Evolutionary conservation across 1,139 yeast genomes (phyloP), one percentile per base, ranked within the genome.

Genomic region (Scheffersomyces titani): DNA sequence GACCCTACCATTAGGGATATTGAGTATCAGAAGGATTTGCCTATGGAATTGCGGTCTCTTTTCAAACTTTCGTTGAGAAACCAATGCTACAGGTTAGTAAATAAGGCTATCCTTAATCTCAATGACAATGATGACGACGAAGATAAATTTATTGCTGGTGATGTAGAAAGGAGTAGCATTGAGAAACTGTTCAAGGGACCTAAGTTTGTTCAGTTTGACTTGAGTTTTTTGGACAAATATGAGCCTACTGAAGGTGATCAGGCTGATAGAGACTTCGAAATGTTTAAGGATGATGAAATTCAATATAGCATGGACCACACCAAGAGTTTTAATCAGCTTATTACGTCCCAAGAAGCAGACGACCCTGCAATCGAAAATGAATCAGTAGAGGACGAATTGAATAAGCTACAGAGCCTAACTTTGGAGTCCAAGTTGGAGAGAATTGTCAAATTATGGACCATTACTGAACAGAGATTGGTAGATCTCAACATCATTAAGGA

Each of bases 1-100:
- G 82, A 78, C 58, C 74, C 80, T n/a, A 56, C 61, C 3, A 57
- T 69, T 5, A 69, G 68, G 30, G 67, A 73, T 21, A 66, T 74
- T 3, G 74, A 72, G 45, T 77, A 75, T 20, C 80, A 77, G 61
- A 70, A 71, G 51, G 82, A 76, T 57, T 67, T 88, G 47, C 92
- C 92, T 0, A 74, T 74, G 30, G 84, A 81, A 59, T 70, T 88
- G 60, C 72, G 80, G 50, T 71, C 74, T 30, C 67, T 88, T 44
- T 81, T 87, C 63, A 83, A 87, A 54, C 69, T 84, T 47, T 79
- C 85, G 18, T 66, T 87, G 58, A 73, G 92, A 55, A 74, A 77
- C 30, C 85, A 84, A 60, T 84, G 90, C 59, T 86, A 88, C 44
- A 76, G 83, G 50, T 70, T 86, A 53, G 88, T 88, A 1, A 88